Conservation (phyloP, 1,139 yeast genomes). For the Taphrina confusa region DNA sequence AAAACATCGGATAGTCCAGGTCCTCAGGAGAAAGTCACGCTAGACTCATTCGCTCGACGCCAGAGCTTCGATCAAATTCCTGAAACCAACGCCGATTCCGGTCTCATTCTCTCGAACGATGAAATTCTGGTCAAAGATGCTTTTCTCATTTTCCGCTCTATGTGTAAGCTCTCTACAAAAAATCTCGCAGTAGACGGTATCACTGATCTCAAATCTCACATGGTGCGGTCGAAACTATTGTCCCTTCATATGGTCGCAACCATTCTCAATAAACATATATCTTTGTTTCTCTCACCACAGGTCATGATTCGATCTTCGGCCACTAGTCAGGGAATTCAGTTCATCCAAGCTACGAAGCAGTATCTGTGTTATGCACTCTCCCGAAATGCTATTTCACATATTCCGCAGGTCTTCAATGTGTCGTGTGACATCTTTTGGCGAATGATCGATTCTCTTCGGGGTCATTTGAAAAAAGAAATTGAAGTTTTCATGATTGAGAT, state of each 20-base stretch:
- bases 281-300: conserved; percentile 67
- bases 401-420: conserved; percentile 89
- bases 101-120: conserved; percentile 52
- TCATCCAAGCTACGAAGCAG: conserved; percentile 80
- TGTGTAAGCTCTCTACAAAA: conserved; percentile 89
- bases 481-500: conserved; percentile 92
- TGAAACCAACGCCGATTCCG: conserved; percentile 40
- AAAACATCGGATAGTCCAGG: conserved; percentile 31
- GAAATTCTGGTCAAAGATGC: conserved; percentile 85
- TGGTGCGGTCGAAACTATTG: conserved; percentile 84
- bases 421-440: conserved; percentile 93
- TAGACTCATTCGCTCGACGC: conserved; percentile 42
- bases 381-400: conserved; percentile 87
- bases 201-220: conserved; percentile 84
- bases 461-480: conserved; percentile 85
- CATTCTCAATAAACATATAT: conserved; percentile 80
- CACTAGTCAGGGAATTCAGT: conserved; percentile 61
- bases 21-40: conserved; percentile 42
- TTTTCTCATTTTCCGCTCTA: conserved; percentile 84
- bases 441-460: conserved; percentile 74
- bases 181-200: conserved; percentile 57
- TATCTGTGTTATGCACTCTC: conserved; percentile 80
- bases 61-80: conserved; percentile 41
- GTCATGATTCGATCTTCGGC: conserved; percentile 62
- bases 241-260: conserved; percentile 87